Percentiles rank a stretch among this genome's conserved stretches.
Evolutionary conservation across 495 filamentous ascomycete species (phyloP).

Genomic region (Daldinia grandis): DNA sequence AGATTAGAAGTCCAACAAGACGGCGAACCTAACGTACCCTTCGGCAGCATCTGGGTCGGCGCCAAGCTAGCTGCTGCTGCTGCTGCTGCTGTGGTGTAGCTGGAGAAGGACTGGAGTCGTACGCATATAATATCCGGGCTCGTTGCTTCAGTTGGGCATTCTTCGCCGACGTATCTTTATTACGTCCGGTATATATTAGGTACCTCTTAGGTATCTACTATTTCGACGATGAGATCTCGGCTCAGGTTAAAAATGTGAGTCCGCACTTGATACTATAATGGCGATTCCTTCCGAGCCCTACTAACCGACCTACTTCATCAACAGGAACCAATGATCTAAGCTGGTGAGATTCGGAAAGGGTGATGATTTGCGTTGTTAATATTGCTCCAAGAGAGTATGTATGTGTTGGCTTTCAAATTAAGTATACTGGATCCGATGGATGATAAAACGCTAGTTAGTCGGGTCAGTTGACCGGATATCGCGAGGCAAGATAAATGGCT

Average conservation of each 20-base stretch:
- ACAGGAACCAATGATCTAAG: neutral
- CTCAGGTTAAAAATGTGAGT: neutral
- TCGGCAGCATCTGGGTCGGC: constrained; percentile 52
- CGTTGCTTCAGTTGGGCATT: neutral
- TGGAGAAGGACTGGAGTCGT: neutral
- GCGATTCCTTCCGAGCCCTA: neutral
- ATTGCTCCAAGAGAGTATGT: neutral
- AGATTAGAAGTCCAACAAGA: constrained; percentile 65
- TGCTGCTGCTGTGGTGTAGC: neutral
- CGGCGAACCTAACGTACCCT: constrained; percentile 42
- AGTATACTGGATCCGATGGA: neutral
- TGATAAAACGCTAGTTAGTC: neutral
- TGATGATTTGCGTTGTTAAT: neutral
- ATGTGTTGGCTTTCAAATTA: neutral
- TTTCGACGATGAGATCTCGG: neutral
- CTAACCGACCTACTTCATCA: no score
- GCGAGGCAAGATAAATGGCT: neutral
- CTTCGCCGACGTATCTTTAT: neutral
- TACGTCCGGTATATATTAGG: neutral
- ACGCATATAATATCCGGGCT: neutral
- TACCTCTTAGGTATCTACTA: neutral
- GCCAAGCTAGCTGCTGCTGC: constrained; percentile 13
- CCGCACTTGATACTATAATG: neutral
- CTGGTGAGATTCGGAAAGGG: neutral
- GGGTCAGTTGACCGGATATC: neutral